Evolutionary conservation across 441 rosid genomes (phyloP).

Genomic region (Metrosideros polymorpha): DNA sequence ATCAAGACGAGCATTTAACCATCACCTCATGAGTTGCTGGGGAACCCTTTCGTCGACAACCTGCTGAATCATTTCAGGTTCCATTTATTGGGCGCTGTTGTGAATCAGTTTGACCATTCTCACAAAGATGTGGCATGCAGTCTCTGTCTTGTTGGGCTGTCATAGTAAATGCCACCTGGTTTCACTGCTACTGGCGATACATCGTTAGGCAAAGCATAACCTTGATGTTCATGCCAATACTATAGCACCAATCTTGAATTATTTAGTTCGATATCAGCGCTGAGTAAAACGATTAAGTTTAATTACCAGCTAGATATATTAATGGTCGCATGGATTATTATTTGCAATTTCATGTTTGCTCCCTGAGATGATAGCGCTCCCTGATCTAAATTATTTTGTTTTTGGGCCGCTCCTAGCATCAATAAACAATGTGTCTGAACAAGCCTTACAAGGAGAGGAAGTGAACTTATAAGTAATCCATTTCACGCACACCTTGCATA

Average conservation of each 20-base stretch:
- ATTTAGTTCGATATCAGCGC: neutral
- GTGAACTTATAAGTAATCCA: neutral
- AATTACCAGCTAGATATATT: neutral
- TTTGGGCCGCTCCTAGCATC: neutral
- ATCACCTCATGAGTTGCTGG: neutral
- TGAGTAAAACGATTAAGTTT: neutral
- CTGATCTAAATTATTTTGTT: neutral
- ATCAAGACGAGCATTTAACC: neutral
- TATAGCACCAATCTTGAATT: neutral
- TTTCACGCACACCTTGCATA: neutral
- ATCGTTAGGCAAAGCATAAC: neutral
- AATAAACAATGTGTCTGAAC: neutral
- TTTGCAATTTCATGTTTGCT: neutral
- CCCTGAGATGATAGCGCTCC: neutral
- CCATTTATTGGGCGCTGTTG: neutral
- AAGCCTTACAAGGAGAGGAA: neutral
- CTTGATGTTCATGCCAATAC: neutral
- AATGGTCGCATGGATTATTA: neutral
- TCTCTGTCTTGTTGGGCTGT: neutral
- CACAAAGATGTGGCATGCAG: neutral
- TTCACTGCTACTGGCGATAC: neutral
- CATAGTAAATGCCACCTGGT: neutral
- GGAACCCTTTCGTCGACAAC: neutral
- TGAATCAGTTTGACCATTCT: neutral
- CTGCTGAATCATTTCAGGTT: neutral